These are phyloP conservation scores for Mycosarcoma maydis DNA, from an alignment of 1,284 basidiomycete species.

Conservation along the genomic window DNA sequence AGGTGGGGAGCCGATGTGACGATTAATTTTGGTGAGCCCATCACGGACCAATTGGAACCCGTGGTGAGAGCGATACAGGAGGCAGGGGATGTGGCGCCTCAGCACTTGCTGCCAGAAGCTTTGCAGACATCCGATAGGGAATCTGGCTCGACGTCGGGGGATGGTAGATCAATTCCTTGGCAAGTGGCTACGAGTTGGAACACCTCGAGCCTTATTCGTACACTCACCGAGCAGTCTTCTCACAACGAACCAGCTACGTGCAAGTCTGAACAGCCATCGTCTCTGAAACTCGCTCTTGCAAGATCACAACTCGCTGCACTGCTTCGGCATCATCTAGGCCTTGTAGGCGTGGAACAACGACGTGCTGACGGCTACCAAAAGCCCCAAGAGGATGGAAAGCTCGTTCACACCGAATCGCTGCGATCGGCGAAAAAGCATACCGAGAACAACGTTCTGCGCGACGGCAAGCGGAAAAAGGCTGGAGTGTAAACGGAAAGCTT, in stretches of 20 bases:
- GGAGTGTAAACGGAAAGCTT: slow-evolving; percentile 13
- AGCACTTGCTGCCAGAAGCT: slow-evolving; percentile 17
- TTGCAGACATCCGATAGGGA: not conserved
- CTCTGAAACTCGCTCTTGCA: slow-evolving; percentile 11
- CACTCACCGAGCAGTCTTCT: not conserved
- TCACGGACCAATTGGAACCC: slow-evolving; percentile 29
- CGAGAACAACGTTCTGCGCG: slow-evolving; percentile 26
- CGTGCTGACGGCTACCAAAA: slow-evolving; percentile 9
- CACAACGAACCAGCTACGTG: too few species aligned
- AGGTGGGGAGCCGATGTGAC: slow-evolving; percentile 52
- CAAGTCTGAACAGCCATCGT: too few species aligned
- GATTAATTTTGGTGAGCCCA: slow-evolving; percentile 59
- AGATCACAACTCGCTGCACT: slow-evolving; percentile 36
- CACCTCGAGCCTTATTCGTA: slow-evolving; percentile 13
- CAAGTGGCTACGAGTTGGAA: slow-evolving; percentile 32
- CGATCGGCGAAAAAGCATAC: slow-evolving; percentile 12
- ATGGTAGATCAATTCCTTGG: slow-evolving; percentile 13
- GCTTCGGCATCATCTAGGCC: slow-evolving; percentile 24
- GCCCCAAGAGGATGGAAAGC: slow-evolving; percentile 16
- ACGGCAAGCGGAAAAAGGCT: slow-evolving; percentile 31
- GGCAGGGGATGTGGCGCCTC: slow-evolving; percentile 15
- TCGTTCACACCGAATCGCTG: slow-evolving; percentile 31
- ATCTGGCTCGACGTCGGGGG: not conserved
- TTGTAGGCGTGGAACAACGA: slow-evolving; percentile 21
- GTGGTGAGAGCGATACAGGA: slow-evolving; percentile 16